These are phyloP conservation scores for Babesia gibsoni DNA, from an alignment of 169 alveolate species.

Conservation along the genomic window DNA sequence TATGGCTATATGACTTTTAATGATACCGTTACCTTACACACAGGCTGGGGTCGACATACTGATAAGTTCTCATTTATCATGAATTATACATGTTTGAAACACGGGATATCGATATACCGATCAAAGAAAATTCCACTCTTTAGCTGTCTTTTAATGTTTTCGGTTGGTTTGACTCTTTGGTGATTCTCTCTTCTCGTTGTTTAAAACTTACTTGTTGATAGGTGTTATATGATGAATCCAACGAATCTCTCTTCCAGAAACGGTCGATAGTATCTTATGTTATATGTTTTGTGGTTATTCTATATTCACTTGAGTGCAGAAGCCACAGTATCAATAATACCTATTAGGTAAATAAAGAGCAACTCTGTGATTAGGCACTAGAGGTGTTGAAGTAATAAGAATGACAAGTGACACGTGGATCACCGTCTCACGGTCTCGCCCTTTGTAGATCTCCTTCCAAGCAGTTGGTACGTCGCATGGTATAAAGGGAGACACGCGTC, in stretches of 20 bases:
- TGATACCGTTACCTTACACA: background rate
- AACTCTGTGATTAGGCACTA: too few species aligned
- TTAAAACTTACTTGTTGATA: background rate
- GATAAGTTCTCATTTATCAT: too few species aligned
- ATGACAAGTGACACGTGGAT: too few species aligned
- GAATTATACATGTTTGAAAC: too few species aligned
- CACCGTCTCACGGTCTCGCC: constrained; percentile 17
- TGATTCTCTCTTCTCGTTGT: background rate
- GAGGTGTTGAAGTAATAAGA: too few species aligned
- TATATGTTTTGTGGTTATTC: background rate
- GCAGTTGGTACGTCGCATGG: background rate
- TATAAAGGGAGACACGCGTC: constrained; percentile 8
- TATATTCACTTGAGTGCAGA: background rate
- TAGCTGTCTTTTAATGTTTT: background rate
- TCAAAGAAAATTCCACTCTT: background rate
- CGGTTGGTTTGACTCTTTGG: background rate
- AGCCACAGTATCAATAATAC: too few species aligned
- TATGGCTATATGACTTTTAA: background rate
- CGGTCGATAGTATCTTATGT: too few species aligned
- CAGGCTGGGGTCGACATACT: background rate
- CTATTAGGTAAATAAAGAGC: too few species aligned
- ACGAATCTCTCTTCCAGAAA: too few species aligned
- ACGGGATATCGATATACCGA: too few species aligned
- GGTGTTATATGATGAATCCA: background rate
- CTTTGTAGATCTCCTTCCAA: constrained; percentile 8